Conservation (phyloP, 2,329 filamentous ascomycete species). For the Microascus cirrosus region DNA sequence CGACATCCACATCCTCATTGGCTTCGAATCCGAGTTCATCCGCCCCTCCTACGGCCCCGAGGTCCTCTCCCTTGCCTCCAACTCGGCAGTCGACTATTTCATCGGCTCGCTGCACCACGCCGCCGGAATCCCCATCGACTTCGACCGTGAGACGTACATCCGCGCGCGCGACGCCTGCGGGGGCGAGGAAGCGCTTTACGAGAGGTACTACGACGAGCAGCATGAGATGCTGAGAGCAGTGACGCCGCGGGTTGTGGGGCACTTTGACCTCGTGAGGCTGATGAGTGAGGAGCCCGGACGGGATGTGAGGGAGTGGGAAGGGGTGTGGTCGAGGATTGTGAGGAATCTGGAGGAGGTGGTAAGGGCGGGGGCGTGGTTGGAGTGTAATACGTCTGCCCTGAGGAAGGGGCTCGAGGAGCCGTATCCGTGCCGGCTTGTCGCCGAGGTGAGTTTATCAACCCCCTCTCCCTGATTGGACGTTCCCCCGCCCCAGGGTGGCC, state of each 20-base stretch:
- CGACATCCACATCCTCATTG: constrained; percentile 71
- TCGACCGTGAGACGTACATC: constrained; percentile 56
- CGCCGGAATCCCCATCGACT: constrained; percentile 79
- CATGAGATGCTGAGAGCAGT: constrained; percentile 64
- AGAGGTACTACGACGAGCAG: constrained; percentile 83
- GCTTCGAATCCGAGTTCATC: constrained; percentile 92
- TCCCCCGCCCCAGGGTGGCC: not conserved
- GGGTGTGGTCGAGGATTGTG: constrained; percentile 63
- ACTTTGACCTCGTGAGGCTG: constrained; percentile 86
- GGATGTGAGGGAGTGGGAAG: constrained; percentile 42
- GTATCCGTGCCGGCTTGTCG: constrained; percentile 73
- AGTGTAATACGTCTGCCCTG: constrained; percentile 80
- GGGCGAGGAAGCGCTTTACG: constrained; percentile 61
- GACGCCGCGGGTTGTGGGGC: constrained; percentile 70
- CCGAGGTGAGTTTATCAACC: constrained; percentile 32
- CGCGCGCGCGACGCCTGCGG: constrained; percentile 40
- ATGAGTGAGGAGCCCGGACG: constrained; percentile 58
- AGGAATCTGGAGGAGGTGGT: constrained; percentile 65
- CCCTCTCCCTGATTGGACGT: not conserved
- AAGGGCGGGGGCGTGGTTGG: constrained; percentile 69
- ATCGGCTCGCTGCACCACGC: constrained; percentile 90
- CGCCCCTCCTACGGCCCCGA: constrained; percentile 49
- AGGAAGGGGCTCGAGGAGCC: constrained; percentile 86
- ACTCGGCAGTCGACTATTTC: constrained; percentile 72
- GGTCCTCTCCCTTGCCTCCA: constrained; percentile 45